phyloP scores from a whole-genome alignment of 1,284 basidiomycete genomes.

The Fomitopsis pinicola region DNA sequence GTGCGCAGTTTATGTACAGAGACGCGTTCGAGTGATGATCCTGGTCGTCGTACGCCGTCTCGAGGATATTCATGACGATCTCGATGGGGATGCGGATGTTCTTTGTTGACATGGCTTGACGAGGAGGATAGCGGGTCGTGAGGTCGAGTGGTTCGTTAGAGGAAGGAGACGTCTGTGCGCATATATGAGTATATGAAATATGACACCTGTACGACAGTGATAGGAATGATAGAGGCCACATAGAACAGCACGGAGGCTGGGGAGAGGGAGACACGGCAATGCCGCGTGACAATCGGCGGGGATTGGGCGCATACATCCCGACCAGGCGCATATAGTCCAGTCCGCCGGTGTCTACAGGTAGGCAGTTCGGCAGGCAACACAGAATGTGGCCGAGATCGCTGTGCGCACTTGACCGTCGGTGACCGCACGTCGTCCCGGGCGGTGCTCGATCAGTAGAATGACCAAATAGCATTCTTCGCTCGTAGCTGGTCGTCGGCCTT shows the following conservation, averaged over 20 bases:
- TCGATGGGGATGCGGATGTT: slow-evolving; percentile 48
- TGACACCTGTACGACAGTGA: background rate
- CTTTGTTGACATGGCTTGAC: slow-evolving; percentile 11
- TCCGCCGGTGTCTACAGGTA: background rate
- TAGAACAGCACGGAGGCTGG: background rate
- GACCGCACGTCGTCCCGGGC: background rate
- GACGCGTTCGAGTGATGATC: slow-evolving; percentile 32
- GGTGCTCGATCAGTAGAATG: background rate
- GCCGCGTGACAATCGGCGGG: background rate
- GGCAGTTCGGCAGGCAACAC: background rate
- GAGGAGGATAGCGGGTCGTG: slow-evolving; percentile 19
- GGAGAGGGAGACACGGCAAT: background rate
- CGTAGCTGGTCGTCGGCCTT: background rate
- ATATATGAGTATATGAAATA: background rate
- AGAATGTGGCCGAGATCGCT: background rate
- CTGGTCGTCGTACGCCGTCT: slow-evolving; percentile 43
- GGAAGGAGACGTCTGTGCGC: slow-evolving; percentile 1
- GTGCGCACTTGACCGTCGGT: background rate
- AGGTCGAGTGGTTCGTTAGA: slow-evolving; percentile 10
- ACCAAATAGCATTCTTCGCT: background rate
- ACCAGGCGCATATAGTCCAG: background rate
- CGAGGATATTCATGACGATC: slow-evolving; percentile 57
- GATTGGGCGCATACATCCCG: background rate
- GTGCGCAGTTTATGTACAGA: slow-evolving; percentile 47
- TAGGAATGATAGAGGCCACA: background rate